Evolutionary conservation across 116 monocot species (phyloP), one percentile per base, ranked within the genome.

Genomic region (Papilionanthe hybrid): DNA sequence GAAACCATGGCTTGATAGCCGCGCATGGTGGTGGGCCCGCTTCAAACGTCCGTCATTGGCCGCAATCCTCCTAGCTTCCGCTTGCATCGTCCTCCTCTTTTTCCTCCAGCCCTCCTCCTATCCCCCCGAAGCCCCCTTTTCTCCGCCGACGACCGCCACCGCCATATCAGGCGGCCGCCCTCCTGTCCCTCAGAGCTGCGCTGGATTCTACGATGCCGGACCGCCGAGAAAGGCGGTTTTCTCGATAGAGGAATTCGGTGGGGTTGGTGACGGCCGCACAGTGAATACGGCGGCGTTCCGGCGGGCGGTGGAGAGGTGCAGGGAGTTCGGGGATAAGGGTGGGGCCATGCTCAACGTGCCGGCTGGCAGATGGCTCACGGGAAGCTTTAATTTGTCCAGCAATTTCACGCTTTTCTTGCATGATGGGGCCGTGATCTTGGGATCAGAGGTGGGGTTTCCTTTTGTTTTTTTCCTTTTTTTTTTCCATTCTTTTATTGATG

Each of bases 361-460:
- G 12, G 29, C 45, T 29, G 96, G 92, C 27, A 72, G 82, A 75
- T 93, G 93, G 96, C n/a, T 96, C 43, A 96, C 96, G 13, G 96
- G 96, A 0, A 96, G 93, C 76, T 96, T 96, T 63, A 93, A 96
- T 77, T 81, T 96, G 75, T 92, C 96, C 23, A 96, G 96, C 68
- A 86, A 89, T 55, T 93, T 96, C 85, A 96, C 93, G 5, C 77
- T 93, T 72, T 96, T 83, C 75, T 79, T 96, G 80, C 92, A 96
- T 11, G 81, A 93, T 60, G 90, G 93, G 27, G 88, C 96, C 29
- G 83, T 90, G 43, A 92, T 96, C 45, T 84, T 96, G 81, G 93
- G 92, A 30, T 96, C 93, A 41, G 89, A 93, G 92, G 96, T 96
- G 69, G 19, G 22, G 10, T 57, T 77, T 28, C 15, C 7, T n/a